Evolutionary conservation across 1,139 yeast genomes (phyloP).

Genomic region (Yamadazyma membranifaciens): DNA sequence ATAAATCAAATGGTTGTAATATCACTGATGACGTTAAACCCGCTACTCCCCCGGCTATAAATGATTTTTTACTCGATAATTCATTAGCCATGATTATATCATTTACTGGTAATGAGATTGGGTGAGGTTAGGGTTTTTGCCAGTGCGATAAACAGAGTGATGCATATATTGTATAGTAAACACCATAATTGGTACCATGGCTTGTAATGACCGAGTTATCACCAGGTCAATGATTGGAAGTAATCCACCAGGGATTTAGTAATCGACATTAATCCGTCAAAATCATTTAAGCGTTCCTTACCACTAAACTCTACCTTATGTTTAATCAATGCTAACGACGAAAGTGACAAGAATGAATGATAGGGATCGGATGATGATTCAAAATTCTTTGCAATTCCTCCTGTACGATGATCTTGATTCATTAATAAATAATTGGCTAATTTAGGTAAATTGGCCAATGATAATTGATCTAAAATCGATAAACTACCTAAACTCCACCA

Average conservation of each 20-base stretch:
- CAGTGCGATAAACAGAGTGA: no score
- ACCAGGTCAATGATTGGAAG: constrained; percentile 13
- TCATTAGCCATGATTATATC: constrained; percentile 14
- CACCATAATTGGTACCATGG: background rate
- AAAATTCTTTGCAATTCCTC: constrained; percentile 79
- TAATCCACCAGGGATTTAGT: constrained; percentile 21
- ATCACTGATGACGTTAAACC: constrained; percentile 81
- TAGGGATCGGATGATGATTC: constrained; percentile 67
- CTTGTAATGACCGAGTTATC: background rate
- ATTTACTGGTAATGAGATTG: background rate
- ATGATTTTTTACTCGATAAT: constrained; percentile 17
- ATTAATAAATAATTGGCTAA: constrained; percentile 50
- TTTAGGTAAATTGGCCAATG: constrained; percentile 34
- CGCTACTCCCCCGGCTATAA: constrained; percentile 71
- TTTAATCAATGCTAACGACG: constrained; percentile 51
- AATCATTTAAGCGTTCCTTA: constrained; percentile 16
- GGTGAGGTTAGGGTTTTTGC: no score
- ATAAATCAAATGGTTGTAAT: constrained; percentile 85
- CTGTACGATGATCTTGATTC: constrained; percentile 65
- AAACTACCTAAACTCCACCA: constrained; percentile 83
- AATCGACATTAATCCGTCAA: constrained; percentile 29
- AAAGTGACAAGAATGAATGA: constrained; percentile 62
- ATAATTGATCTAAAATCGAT: constrained; percentile 31
- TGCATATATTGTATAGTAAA: background rate
- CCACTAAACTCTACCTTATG: constrained; percentile 13